Conservation (phyloP, 768 basidiomycete species). For the Wakefieldia striispora region DNA sequence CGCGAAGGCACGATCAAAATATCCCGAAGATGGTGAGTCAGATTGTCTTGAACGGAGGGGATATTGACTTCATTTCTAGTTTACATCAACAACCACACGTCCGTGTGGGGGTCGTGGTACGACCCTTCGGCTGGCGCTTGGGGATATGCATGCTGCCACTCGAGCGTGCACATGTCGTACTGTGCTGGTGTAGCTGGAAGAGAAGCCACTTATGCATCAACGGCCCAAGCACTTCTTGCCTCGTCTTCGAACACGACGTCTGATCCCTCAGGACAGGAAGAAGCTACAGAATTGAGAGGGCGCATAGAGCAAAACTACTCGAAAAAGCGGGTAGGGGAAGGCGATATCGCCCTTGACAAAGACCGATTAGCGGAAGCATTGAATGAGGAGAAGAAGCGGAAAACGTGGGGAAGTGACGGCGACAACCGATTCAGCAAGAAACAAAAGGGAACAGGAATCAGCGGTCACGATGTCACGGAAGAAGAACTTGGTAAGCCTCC, state of each 20-base stretch:
- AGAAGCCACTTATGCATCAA: slow-evolving; percentile 72
- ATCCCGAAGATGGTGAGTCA: slow-evolving; percentile 87
- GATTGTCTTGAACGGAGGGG: not conserved
- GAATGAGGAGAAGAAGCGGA: slow-evolving; percentile 79
- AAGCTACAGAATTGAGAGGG: slow-evolving; percentile 29
- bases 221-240: slow-evolving; percentile 63
- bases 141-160: slow-evolving; percentile 97
- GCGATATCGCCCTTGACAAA: slow-evolving; percentile 73
- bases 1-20: slow-evolving; percentile 86
- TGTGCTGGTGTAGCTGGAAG: slow-evolving; percentile 88
- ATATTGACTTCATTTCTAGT: slow-evolving; percentile 44
- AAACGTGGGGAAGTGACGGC: slow-evolving; percentile 54
- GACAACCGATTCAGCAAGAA: slow-evolving; percentile 57
- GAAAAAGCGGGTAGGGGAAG: slow-evolving; percentile 80
- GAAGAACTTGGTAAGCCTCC: slow-evolving; percentile 70
- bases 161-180: slow-evolving; percentile 80
- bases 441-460: slow-evolving; percentile 47
- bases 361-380: slow-evolving; percentile 67
- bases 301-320: slow-evolving; percentile 69
- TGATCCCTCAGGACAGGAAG: slow-evolving; percentile 31
- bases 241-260: slow-evolving; percentile 32
- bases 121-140: slow-evolving; percentile 65
- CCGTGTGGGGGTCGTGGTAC: slow-evolving; percentile 99
- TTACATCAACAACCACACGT: slow-evolving; percentile 87
- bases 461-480: slow-evolving; percentile 82